These are phyloP conservation scores for Arthrobotrys iridis DNA, from an alignment of 2,329 filamentous ascomycete genomes.

Conservation along the genomic window DNA sequence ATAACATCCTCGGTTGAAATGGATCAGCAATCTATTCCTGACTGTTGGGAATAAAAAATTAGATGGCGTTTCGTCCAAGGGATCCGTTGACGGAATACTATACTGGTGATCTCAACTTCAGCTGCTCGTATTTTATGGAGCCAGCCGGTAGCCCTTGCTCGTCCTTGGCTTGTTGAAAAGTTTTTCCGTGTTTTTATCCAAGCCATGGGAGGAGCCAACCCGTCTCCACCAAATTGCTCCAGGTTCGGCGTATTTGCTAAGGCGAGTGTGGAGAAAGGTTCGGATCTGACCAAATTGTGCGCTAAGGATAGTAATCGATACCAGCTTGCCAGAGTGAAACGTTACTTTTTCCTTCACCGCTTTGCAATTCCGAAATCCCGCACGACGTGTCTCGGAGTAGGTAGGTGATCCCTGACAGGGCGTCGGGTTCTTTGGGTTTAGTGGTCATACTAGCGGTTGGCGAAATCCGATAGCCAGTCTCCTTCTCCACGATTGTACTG, in stretches of 20 bases:
- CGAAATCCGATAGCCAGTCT: conserved; percentile 38
- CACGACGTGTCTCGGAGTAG: conserved; percentile 52
- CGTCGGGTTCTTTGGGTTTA: conserved; percentile 15
- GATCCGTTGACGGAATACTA: not conserved
- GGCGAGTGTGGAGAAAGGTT: conserved; percentile 36
- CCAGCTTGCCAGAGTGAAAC: conserved; percentile 32
- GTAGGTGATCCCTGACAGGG: conserved; percentile 24
- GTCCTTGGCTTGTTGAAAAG: conserved; percentile 34
- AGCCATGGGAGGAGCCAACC: conserved; percentile 28
- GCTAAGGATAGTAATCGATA: conserved; percentile 42
- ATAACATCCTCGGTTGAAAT: conserved; percentile 47
- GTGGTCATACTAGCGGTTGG: conserved; percentile 16
- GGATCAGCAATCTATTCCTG: conserved; percentile 40
- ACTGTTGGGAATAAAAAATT: conserved; percentile 12
- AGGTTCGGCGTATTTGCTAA: conserved; percentile 38
- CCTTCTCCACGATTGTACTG: not conserved
- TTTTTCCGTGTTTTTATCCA: conserved; percentile 53
- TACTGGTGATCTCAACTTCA: conserved; percentile 16
- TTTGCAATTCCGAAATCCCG: conserved; percentile 54
- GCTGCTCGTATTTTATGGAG: conserved; percentile 49
- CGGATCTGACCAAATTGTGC: conserved; percentile 24
- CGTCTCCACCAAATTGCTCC: conserved; percentile 35
- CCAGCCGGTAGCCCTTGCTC: conserved; percentile 17
- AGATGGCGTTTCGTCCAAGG: not conserved
- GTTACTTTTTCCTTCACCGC: conserved; percentile 50